phyloP scores from a whole-genome alignment of 306 rosid species.

The Castanea mollissima region DNA sequence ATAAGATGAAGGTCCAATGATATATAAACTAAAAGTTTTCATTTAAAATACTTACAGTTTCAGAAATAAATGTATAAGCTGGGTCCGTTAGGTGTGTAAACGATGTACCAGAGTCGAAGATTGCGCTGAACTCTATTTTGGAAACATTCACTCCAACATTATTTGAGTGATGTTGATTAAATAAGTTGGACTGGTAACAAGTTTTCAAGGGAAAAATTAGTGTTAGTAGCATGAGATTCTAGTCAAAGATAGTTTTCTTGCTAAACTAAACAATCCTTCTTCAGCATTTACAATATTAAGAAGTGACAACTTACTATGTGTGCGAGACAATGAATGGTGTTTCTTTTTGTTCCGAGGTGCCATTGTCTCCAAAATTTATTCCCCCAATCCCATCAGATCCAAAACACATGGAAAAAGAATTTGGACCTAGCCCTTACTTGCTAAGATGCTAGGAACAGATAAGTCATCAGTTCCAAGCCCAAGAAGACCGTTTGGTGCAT shows the following conservation, averaged over 20 bases:
- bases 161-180: constrained; percentile 65
- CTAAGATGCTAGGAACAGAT: constrained; percentile 83
- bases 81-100: constrained; percentile 75
- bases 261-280: not conserved
- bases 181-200: constrained; percentile 63
- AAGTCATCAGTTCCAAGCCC: constrained; percentile 67
- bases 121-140: constrained; percentile 52
- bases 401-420: constrained; percentile 95
- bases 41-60: constrained; percentile 47
- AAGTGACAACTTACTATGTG: constrained; percentile 43
- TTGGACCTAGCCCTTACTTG: constrained; percentile 50
- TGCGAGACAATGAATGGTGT: constrained; percentile 57
- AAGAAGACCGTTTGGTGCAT: constrained; percentile 78
- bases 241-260: constrained; percentile 4
- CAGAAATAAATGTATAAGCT: constrained; percentile 55
- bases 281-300: not conserved
- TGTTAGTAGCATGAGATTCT: constrained; percentile 6
- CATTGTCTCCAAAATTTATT: constrained; percentile 80
- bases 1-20: constrained; percentile 10
- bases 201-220: constrained; percentile 20
- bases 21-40: not conserved
- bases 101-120: constrained; percentile 87
- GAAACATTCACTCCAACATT: constrained; percentile 40
- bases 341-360: constrained; percentile 55
- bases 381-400: constrained; percentile 64